Base-by-base conservation (phyloP, 2,329 filamentous ascomycete species). In the Xylaria hypoxylon region DNA sequence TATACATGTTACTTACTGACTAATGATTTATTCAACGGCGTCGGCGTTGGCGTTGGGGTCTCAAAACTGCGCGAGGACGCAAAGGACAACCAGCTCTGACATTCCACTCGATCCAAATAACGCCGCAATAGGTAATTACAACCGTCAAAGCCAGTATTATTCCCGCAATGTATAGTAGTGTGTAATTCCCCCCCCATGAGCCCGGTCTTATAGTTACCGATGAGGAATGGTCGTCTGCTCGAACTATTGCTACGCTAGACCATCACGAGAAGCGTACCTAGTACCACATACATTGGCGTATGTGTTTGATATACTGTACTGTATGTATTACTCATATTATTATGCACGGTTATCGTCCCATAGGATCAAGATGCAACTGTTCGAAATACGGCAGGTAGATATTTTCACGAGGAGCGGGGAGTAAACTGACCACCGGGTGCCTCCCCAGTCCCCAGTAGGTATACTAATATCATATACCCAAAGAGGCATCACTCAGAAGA, bases 131-230 rank as follows among this genome's bases (percentile, higher is more conserved):
- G 26, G 31, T 6, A 28, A 38, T 33, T 7, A 47, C 15, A 50
- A 13, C 26, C 47, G 57, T n/a, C 24, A 15, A 44, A 45, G 28
- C 22, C 45, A 24, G 26, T 31, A 35, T 52, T 63, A 58, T 64
- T 48, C 19, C 56, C 48, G 50, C 13, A 4, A 26, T 15, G 19
- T 35, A n/a, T n/a, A n/a, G n/a, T n/a, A 48, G 13, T 15, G 35
- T 38, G 35, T 13, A 38, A 11, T 35, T 19, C 35, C 26, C 26
- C 15, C 28, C 19, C 48, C 24, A 50, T 50, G 15, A 50, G 17
- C n/a, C 19, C 11, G 26, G 28, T 42, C 19, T 35, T 56, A 44
- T 22, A 19, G 8, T 19, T 35, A 44, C 4, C 17, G 33, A 22
- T 53, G 52, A 24, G 22, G 38, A 47, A 35, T 13, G 22, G 24